phyloP scores from a whole-genome alignment of 257 asterid genomes.

The Eucommia ulmoides region DNA sequence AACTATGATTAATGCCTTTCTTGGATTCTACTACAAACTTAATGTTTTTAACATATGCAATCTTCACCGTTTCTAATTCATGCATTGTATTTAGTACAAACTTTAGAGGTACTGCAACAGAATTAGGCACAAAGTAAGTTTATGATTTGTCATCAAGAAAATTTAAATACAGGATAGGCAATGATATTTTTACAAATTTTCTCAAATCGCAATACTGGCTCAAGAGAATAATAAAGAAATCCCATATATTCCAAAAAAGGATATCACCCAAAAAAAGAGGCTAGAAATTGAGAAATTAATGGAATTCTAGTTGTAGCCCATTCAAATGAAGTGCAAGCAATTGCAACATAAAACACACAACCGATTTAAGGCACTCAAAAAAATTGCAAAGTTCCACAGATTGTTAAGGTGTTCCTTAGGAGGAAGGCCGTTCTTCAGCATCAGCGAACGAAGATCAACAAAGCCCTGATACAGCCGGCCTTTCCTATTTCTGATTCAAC shows the following conservation, averaged over 20 bases:
- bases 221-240: background rate
- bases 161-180: too few species aligned
- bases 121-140: too few species aligned
- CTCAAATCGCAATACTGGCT: too few species aligned
- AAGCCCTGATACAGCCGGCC: constrained; percentile 61
- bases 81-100: background rate
- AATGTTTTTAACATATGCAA: too few species aligned
- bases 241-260: background rate
- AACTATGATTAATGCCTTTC: background rate
- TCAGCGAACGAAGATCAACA: constrained; percentile 51
- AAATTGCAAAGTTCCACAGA: constrained; percentile 80
- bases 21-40: too few species aligned
- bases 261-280: background rate
- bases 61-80: too few species aligned
- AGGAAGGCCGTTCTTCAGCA: constrained; percentile 68
- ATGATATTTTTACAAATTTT: too few species aligned
- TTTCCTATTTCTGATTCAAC: too few species aligned
- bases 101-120: too few species aligned
- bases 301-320: background rate
- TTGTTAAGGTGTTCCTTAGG: constrained; percentile 95
- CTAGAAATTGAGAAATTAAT: background rate
- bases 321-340: background rate
- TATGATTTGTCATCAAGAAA: too few species aligned
- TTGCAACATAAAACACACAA: background rate
- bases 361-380: background rate